A percentile compares a stretch with the other conserved stretches of the same genome.
Conservation (phyloP, 495 filamentous ascomycete genomes). For the Penicillium taxi region DNA sequence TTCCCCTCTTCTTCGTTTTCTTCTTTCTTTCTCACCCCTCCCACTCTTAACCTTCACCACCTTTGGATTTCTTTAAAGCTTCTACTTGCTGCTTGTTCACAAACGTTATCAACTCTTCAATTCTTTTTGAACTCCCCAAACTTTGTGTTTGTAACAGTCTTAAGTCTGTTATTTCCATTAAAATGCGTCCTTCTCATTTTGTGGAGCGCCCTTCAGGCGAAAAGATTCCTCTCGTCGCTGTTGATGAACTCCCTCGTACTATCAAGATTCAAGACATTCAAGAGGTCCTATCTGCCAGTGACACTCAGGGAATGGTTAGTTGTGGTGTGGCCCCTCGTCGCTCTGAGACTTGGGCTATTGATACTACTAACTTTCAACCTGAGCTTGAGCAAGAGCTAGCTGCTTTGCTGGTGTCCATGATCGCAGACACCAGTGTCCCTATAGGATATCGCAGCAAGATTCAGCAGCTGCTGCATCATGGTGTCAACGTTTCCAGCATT, state of each 20-base stretch:
- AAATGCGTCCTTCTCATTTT: slow-evolving; percentile 39
- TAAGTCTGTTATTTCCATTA: slow-evolving; percentile 9
- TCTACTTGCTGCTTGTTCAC: not conserved
- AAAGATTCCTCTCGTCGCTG: slow-evolving; percentile 54
- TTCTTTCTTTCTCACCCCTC: slow-evolving; percentile 9
- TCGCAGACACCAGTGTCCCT: too few relatives aligned
- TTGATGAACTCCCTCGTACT: slow-evolving; percentile 51
- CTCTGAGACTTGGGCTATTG: slow-evolving; percentile 27
- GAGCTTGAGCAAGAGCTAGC: too few relatives aligned
- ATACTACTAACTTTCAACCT: too few relatives aligned
- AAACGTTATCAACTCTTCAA: not conserved
- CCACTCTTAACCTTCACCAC: not conserved
- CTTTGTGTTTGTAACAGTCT: too few relatives aligned
- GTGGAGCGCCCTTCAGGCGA: slow-evolving; percentile 49
- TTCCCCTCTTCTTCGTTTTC: slow-evolving; percentile 1
- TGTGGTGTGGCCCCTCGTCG: slow-evolving; percentile 29
- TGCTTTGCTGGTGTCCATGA: too few relatives aligned
- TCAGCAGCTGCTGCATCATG: too few relatives aligned
- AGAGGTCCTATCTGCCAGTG: slow-evolving; percentile 22
- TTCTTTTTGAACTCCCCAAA: not conserved
- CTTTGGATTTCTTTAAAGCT: slow-evolving; percentile 4
- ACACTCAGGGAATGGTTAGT: slow-evolving; percentile 42
- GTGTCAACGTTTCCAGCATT: too few relatives aligned
- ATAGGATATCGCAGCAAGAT: too few relatives aligned
- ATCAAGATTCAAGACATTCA: slow-evolving; percentile 30